Conservation (phyloP, 2,329 filamentous ascomycete genomes). For the Dactylella cylindrospora region DNA sequence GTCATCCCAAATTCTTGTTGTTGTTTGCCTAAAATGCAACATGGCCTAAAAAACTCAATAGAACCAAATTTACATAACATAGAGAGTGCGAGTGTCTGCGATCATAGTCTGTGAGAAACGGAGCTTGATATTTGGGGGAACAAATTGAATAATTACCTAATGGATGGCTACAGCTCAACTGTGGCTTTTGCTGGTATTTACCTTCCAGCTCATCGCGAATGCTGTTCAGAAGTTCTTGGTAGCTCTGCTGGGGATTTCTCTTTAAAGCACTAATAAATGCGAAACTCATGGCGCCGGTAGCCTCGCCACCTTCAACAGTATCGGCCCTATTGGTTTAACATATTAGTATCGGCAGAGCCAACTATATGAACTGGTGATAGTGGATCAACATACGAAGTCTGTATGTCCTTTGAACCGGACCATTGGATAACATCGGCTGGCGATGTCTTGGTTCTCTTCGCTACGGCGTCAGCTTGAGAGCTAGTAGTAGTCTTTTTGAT, state of each 20-base stretch:
- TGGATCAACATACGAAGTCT: constrained; percentile 73
- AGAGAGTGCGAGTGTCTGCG: constrained; percentile 31
- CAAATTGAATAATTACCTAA: constrained; percentile 64
- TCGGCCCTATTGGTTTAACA: constrained; percentile 66
- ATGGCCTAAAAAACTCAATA: too few relatives aligned
- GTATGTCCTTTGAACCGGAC: constrained; percentile 92
- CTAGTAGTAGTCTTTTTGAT: constrained; percentile 84
- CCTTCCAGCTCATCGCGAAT: constrained; percentile 83
- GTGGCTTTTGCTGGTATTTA: constrained; percentile 92
- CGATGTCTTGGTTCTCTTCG: constrained; percentile 84
- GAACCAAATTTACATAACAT: constrained; percentile 42
- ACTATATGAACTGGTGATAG: constrained; percentile 34
- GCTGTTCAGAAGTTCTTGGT: constrained; percentile 91
- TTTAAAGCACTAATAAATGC: constrained; percentile 89
- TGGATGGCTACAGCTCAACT: constrained; percentile 93
- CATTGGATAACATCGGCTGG: constrained; percentile 97
- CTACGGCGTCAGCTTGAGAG: constrained; percentile 75
- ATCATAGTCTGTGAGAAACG: neutral
- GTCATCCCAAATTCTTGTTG: too few relatives aligned
- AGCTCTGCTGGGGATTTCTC: constrained; percentile 93
- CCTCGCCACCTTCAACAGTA: constrained; percentile 80
- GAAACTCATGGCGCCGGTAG: constrained; percentile 97
- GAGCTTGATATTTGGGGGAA: neutral
- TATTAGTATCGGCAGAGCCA: constrained; percentile 46
- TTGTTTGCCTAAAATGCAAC: too few relatives aligned